Evolutionary conservation across 2,329 filamentous ascomycete species (phyloP).

Genomic region (Pseudodiploospora longispora): DNA sequence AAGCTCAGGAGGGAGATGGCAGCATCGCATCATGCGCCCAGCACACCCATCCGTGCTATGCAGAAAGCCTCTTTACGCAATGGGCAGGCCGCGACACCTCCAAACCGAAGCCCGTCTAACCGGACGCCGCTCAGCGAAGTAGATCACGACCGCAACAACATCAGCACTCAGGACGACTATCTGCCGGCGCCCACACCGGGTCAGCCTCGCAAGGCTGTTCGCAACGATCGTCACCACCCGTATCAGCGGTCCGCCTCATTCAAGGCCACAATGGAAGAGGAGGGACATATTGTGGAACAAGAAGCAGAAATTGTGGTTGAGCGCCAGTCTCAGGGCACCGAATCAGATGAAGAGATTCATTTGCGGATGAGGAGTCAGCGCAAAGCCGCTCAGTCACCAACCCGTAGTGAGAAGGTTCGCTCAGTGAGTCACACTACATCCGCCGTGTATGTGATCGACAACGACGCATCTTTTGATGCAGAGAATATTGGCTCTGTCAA

Average conservation of each 20-base stretch:
- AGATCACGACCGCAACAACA: slow-evolving; percentile 65
- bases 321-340: slow-evolving; percentile 52
- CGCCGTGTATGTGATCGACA: slow-evolving; percentile 56
- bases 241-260: slow-evolving; percentile 52
- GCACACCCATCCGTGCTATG: slow-evolving; percentile 54
- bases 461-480: slow-evolving; percentile 60
- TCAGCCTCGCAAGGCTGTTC: slow-evolving; percentile 83
- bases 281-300: slow-evolving; percentile 41
- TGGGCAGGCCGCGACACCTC: slow-evolving; percentile 72
- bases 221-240: slow-evolving; percentile 67
- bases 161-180: slow-evolving; percentile 75
- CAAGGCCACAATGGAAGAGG: slow-evolving; percentile 36
- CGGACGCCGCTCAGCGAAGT: slow-evolving; percentile 90
- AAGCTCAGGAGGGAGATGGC: slow-evolving; percentile 54
- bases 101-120: slow-evolving; percentile 66
- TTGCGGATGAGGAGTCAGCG: slow-evolving; percentile 63
- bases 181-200: slow-evolving; percentile 91
- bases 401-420: slow-evolving; percentile 52
- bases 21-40: slow-evolving; percentile 36
- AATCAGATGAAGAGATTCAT: slow-evolving; percentile 78
- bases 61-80: slow-evolving; percentile 52
- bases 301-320: slow-evolving; percentile 56
- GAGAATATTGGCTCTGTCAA: slow-evolving; percentile 60
- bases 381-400: slow-evolving; percentile 57
- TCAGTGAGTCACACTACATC: slow-evolving; percentile 72